Base-by-base conservation (phyloP, 2,329 filamentous ascomycete genomes). In the Botryotinia globosa region DNA sequence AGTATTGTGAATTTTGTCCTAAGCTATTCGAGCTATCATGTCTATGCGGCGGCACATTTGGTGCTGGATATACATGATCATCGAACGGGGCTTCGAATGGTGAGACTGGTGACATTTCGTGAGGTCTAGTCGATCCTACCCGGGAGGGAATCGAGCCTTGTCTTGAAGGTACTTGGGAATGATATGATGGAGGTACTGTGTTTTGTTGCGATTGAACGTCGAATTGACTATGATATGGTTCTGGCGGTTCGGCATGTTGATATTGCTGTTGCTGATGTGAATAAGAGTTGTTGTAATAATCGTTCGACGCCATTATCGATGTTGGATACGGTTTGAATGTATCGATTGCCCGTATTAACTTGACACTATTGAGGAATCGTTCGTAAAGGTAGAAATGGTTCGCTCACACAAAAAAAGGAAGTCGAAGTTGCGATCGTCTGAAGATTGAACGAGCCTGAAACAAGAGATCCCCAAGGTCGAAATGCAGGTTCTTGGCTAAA, bases 61-160 rank as follows among this genome's bases (percentile, higher is more conserved):
- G 67, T 68, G 86, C 83, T 72, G 89, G 88, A 79, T 92, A 91
- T 73, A 86, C 85, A 82, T 90, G 85, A 80, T 92, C 90, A 81
- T 91, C 89, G 80, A 92, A 92, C 72, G 90, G 88, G 65, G 87
- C 87, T 71, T 89, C 87, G 79, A 91, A 91, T 16, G 90, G 89
- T 32, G 88, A 87, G 29, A 86, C 78, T 1, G 78, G 77, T 8
- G 77, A 77, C 29, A 61, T 39, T 22, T 63, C 71, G 29, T 48
- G 22, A 32, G 68, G 63, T 71, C 58, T 74, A 44, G 69, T n/a
- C 54, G 37, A 76, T 72, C 51, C 37, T 64, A 68, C 71, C 66
- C 73, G 74, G 48, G 74, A 73, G n/a, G 71, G 72, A 37, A 54
- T 29, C n/a, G 64, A 66, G 44, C 25, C 32, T 39, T 73, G 61